Base-by-base conservation (phyloP, 306 rosid species). In the Cicer judaicum region DNA sequence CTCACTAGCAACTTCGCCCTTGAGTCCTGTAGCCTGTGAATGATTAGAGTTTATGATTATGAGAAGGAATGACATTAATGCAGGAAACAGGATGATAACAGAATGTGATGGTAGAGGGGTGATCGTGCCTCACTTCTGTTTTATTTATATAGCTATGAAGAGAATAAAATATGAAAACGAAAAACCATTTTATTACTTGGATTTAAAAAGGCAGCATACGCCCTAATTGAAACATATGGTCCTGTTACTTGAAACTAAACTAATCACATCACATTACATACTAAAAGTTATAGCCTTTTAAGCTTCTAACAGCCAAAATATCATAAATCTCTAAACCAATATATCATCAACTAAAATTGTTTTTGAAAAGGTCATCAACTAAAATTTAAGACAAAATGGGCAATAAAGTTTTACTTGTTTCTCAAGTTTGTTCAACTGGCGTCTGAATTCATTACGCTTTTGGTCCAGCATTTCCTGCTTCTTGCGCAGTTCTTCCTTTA, bases 381-480 rank as follows among this genome's bases (percentile, higher is more conserved):
- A 76, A 12, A 82, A 73, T 11, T 68, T 7, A 77, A 76, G 62
- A 24, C 38, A 34, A 39, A 77, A 60, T 6, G 77, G 64, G 39
- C 39, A 64, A 44, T 39, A 4, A 48, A 68, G 39, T 70, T 75
- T 88, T 85, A 92, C 99, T 64, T 90, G 93, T 86, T 95, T 92
- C 85, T 81, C 92, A 79, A 95, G 88, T 83, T 92, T 90, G 78
- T 77, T 80, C 81, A 95, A 84, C 83, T 83, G 89, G 66, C 93
- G 98, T 74, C 84, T 81, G 78, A 95, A 95, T 75, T 92, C 92
- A 16, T 81, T 85, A 70, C 98, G 90, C 91, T 89, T 95, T 84
- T 92, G 95, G 70, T 87, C 97, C 72, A 95, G 88, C 91, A 90
- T 84, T 88, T 95, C 97, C 83, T 87, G 99, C 82, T 92, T 95